Evolutionary conservation across 345 rosid species (phyloP).

Genomic region (Salix exigua): DNA sequence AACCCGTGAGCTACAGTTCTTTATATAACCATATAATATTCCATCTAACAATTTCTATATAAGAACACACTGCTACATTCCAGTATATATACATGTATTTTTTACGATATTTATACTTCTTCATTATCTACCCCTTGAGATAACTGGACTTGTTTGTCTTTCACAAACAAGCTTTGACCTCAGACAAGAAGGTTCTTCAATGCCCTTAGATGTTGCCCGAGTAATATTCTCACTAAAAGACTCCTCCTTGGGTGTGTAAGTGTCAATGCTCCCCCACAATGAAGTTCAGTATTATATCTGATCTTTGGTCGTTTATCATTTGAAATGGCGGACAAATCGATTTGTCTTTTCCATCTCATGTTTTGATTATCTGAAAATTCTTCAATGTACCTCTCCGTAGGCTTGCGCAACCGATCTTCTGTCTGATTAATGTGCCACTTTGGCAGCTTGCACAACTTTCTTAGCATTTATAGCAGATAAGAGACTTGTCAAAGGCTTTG

Average conservation of each 20-base stretch:
- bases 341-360: neutral
- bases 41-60: too few relatives aligned
- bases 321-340: neutral
- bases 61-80: too few relatives aligned
- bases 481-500: constrained; percentile 37
- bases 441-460: constrained; percentile 25
- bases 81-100: too few relatives aligned
- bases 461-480: constrained; percentile 35
- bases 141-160: too few relatives aligned
- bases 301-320: constrained; percentile 8
- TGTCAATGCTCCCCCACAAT: neutral
- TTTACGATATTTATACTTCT: too few relatives aligned
- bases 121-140: too few relatives aligned
- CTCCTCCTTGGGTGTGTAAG: constrained; percentile 5
- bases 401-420: constrained; percentile 44
- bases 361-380: constrained; percentile 34
- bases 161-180: too few relatives aligned
- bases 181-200: constrained; percentile 9
- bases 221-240: neutral
- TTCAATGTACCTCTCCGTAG: constrained; percentile 52
- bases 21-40: too few relatives aligned
- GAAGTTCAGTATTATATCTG: neutral
- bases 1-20: too few relatives aligned
- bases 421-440: constrained; percentile 18
- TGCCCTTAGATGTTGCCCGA: constrained; percentile 2